These are phyloP conservation scores for Aciculosporium take DNA, from an alignment of 2,329 filamentous ascomycete species.

Conservation along the genomic window DNA sequence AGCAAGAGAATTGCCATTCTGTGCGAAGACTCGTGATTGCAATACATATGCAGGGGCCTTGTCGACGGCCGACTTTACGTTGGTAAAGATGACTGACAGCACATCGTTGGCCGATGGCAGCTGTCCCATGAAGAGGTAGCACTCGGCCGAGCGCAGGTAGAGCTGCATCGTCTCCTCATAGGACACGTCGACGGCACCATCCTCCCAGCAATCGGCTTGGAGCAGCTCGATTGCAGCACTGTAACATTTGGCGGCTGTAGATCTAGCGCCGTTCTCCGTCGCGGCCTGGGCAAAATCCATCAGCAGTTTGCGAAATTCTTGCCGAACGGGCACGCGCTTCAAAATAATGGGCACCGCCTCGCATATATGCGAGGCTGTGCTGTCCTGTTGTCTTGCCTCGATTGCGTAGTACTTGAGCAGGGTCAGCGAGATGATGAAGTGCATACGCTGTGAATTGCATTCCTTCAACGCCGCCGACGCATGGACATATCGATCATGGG, in stretches of 20 bases:
- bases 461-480: conserved; percentile 58
- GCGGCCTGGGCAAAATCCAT: conserved; percentile 67
- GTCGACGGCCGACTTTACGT: conserved; percentile 59
- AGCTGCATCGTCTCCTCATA: conserved; percentile 79
- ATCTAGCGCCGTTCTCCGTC: conserved; percentile 67
- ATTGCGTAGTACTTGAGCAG: conserved; percentile 56
- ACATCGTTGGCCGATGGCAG: conserved; percentile 51
- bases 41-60: conserved; percentile 76
- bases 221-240: conserved; percentile 63
- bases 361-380: conserved; percentile 68
- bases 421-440: conserved; percentile 74
- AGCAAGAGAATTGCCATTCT: conserved; percentile 54
- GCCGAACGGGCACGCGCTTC: conserved; percentile 41
- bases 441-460: conserved; percentile 63
- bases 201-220: conserved; percentile 65
- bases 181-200: conserved; percentile 53
- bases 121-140: conserved; percentile 65
- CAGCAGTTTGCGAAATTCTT: conserved; percentile 59
- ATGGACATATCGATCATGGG: conserved; percentile 74
- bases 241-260: conserved; percentile 73
- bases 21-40: conserved; percentile 63
- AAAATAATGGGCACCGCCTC: conserved; percentile 64
- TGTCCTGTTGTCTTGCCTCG: conserved; percentile 52
- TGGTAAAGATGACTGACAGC: conserved; percentile 54
- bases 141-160: conserved; percentile 67